A percentile compares a stretch with the other conserved stretches of the same genome.
These are phyloP conservation scores for Penicillium coprophilum DNA, from an alignment of 495 filamentous ascomycete genomes.

Conservation along the genomic window DNA sequence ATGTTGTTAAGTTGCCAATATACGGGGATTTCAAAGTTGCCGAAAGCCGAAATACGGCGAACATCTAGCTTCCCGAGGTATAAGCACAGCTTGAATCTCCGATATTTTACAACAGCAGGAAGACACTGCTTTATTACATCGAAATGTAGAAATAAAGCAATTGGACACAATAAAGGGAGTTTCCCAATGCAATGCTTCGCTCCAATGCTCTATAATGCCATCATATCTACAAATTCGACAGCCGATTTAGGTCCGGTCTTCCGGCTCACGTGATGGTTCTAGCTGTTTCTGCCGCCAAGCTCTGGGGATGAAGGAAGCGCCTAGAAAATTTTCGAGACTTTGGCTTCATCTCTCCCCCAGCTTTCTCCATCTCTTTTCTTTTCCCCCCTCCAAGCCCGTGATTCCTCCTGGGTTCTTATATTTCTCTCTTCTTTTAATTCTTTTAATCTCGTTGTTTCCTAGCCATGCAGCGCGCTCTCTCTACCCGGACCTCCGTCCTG, in stretches of 20 bases:
- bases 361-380: constrained; percentile 27
- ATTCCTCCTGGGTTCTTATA: constrained; percentile 26
- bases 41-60: neutral
- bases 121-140: too few relatives aligned
- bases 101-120: neutral
- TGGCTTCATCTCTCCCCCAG: constrained; percentile 43
- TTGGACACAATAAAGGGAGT: too few relatives aligned
- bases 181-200: neutral
- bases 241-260: constrained; percentile 5
- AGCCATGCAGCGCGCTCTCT: constrained; percentile 72
- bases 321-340: constrained; percentile 55
- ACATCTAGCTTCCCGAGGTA: neutral
- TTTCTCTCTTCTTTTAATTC: constrained; percentile 25
- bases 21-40: neutral
- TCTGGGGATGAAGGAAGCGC: constrained; percentile 47
- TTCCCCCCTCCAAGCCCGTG: constrained; percentile 18
- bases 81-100: neutral
- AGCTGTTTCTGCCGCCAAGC: constrained; percentile 49
- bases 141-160: too few relatives aligned
- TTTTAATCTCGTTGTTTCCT: constrained; percentile 35
- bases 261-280: constrained; percentile 45
- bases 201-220: neutral
- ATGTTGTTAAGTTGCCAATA: neutral
- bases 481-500: constrained; percentile 66
- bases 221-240: neutral